These are phyloP conservation scores for Artemisia annua DNA, from an alignment of 129 eudicot species.

Conservation along the genomic window DNA sequence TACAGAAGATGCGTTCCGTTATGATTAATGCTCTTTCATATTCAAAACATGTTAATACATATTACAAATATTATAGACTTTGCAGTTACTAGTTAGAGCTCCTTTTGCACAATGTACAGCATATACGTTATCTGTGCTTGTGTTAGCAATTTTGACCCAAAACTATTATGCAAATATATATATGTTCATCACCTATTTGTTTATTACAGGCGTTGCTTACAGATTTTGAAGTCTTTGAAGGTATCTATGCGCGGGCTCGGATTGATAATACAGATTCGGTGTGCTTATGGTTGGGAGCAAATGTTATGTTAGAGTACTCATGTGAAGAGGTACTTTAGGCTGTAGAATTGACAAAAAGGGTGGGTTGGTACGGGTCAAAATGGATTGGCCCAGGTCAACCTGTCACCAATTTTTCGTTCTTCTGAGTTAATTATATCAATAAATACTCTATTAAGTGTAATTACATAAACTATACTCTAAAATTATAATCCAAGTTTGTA, in stretches of 20 bases:
- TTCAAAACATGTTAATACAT: not conserved
- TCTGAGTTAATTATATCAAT: too few species aligned
- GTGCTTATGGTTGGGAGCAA: constrained; percentile 98
- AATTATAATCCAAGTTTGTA: not conserved
- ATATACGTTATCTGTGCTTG: constrained; percentile 1
- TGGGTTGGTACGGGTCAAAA: not conserved
- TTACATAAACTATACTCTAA: not conserved
- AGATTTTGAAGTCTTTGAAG: constrained; percentile 96
- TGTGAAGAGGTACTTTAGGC: constrained; percentile 75
- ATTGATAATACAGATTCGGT: constrained; percentile 84
- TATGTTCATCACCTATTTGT: constrained; percentile 9
- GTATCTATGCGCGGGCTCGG: constrained; percentile 85
- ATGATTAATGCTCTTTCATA: not conserved
- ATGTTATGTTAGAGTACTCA: constrained; percentile 98
- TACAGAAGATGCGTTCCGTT: too few species aligned
- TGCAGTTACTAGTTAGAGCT: not conserved
- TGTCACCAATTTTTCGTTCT: too few species aligned
- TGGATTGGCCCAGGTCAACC: not conserved
- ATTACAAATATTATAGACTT: not conserved
- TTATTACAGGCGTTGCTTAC: constrained; percentile 71
- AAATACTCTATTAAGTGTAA: not conserved
- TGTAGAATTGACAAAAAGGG: constrained; percentile 5
- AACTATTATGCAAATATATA: not conserved
- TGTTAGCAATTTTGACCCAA: not conserved
- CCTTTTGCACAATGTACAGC: not conserved